phyloP scores from a whole-genome alignment of 257 asterid species.

The Hygrophila difformis region DNA sequence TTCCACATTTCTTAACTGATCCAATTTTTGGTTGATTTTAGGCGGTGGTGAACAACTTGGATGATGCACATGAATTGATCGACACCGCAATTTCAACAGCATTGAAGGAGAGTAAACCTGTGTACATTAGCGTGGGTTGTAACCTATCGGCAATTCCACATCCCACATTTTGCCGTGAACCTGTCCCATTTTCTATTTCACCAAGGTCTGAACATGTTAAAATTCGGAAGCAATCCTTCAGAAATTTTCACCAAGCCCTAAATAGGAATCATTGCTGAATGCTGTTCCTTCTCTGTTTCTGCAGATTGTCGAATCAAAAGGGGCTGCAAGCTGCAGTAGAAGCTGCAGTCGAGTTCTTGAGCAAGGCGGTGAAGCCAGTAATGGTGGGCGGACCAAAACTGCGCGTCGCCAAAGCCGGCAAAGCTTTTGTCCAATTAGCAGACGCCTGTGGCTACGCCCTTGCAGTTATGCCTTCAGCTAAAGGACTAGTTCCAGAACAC shows the following conservation, averaged over 20 bases:
- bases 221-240: not conserved
- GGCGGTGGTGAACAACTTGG: slow-evolving; percentile 39
- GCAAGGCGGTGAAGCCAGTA: slow-evolving; percentile 66
- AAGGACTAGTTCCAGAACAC: slow-evolving; percentile 27
- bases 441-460: slow-evolving; percentile 27
- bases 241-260: too few relatives aligned
- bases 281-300: not conserved
- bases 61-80: slow-evolving; percentile 29
- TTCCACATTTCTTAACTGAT: not conserved
- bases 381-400: slow-evolving; percentile 71
- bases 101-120: slow-evolving; percentile 37
- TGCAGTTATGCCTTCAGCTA: slow-evolving; percentile 35
- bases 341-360: slow-evolving; percentile 48
- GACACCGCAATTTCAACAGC: slow-evolving; percentile 35
- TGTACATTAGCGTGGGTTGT: slow-evolving; percentile 29
- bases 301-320: slow-evolving; percentile 42
- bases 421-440: slow-evolving; percentile 23
- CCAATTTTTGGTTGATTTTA: not conserved
- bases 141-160: slow-evolving; percentile 35
- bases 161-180: slow-evolving; percentile 26
- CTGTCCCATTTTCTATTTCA: slow-evolving; percentile 26
- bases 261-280: too few relatives aligned
- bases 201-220: slow-evolving; percentile 19
- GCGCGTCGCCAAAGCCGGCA: slow-evolving; percentile 46
- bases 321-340: slow-evolving; percentile 65